Base-by-base conservation (phyloP, 2,329 filamentous ascomycete species). In the Alternaria triticimaculans region DNA sequence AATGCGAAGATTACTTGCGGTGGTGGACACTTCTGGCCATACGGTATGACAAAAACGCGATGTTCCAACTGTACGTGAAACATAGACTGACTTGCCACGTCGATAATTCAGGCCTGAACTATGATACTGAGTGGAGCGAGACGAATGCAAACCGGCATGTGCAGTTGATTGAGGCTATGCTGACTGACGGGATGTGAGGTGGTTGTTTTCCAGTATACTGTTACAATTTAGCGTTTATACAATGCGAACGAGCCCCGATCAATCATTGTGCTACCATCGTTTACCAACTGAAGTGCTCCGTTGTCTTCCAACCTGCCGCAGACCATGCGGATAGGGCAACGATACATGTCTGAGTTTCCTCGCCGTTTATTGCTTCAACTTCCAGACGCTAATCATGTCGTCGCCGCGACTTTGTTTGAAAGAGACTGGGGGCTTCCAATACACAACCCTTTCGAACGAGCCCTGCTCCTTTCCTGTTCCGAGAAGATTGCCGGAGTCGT, bases 91-190 rank as follows among this genome's bases (percentile, higher is more conserved):
- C 49, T 33, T 51, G 7, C n/a, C 14, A 23, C 4, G 6, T 33
- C 49, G 18, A 11, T 21, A 11, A 3, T 37, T 3, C 12, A 51
- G 49, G 76, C 3, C 56, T 79, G 54, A 78, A 79, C 30, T 79
- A 77, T 49, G 76, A 79, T 1, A 77, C 51, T 5, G 76, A 79
- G 59, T 76, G 73, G 76, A 78, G 75, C 53, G 75, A 77, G 68
- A 78, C 72, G 28, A 78, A 79, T 68, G 76, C 63, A 12, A 65
- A 78, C 55, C 62, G 76, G 12, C 75, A 79, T 75, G 76, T 79
- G 28, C 67, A 72, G 63, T 60, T 79, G 54, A 66, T 78, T 15
- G 57, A 76, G 48, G 76, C 76, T 43, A 78, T 79, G 76, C 53
- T 79, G 18, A 74, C 59, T 33, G 76, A 79, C 66, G 76, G 74